These are phyloP conservation scores for Clitopilus passeckerianus DNA, from an alignment of 768 basidiomycete species.

Conservation along the genomic window DNA sequence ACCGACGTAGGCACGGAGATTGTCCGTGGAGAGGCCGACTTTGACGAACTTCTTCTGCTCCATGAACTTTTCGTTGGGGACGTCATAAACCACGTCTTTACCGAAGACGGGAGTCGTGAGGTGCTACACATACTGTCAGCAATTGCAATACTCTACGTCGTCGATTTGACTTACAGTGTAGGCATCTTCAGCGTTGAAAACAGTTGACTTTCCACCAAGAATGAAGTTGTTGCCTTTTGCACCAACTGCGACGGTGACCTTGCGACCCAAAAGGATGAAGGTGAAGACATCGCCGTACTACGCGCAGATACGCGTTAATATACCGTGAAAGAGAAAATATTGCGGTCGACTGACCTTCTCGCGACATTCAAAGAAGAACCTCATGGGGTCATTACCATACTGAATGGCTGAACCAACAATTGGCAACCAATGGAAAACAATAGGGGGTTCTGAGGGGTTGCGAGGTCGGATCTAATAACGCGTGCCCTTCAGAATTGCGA, in stretches of 20 bases:
- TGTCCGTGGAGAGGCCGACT: constrained; percentile 88
- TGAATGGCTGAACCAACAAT: constrained; percentile 82
- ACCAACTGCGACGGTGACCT: constrained; percentile 87
- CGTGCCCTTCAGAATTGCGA: neutral
- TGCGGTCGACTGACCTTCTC: constrained; percentile 53
- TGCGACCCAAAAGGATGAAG: constrained; percentile 85
- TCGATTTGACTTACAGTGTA: constrained; percentile 61
- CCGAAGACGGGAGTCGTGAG: constrained; percentile 95
- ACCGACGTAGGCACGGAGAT: constrained; percentile 78
- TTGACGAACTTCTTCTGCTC: constrained; percentile 99
- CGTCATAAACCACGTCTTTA: constrained; percentile 95
- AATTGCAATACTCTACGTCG: neutral
- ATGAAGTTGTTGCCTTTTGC: constrained; percentile 92
- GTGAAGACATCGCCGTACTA: constrained; percentile 98
- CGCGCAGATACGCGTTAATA: neutral
- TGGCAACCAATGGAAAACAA: constrained; percentile 92
- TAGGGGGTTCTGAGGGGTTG: constrained; percentile 72
- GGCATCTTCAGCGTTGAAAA: constrained; percentile 94
- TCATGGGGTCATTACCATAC: constrained; percentile 92
- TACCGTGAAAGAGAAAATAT: neutral
- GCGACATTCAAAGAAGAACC: constrained; percentile 75
- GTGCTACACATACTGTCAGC: constrained; percentile 43
- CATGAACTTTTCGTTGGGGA: constrained; percentile 95
- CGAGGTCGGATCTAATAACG: constrained; percentile 55
- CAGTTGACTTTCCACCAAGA: constrained; percentile 87